Evolutionary conservation across 2,329 filamentous ascomycete genomes (phyloP), one percentile per base, ranked within the genome.

Genomic region (Pseudogymnoascus sp.): DNA sequence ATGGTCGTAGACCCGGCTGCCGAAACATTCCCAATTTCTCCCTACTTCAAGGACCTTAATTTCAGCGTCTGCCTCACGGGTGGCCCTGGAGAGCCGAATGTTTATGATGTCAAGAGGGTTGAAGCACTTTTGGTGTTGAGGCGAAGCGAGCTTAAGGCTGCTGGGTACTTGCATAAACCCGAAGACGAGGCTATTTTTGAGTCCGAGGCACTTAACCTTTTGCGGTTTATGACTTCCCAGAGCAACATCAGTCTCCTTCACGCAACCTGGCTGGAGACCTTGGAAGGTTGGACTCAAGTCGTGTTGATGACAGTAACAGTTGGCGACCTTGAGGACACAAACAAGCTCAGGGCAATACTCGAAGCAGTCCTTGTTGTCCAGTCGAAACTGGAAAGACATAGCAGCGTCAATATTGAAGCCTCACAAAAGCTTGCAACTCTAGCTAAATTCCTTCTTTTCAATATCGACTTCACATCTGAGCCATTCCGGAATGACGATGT

Each of bases 301-400:
- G 76, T 96, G 54, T 84, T 91, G 59, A 85, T 97, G 20, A 89
- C 96, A 75, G 81, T 96, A 18, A 88, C 91, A 67, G 86, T 84
- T 61, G 91, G 90, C 66, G 88, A 94, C 60, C 88, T 96, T 70
- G 88, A 89, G 62, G 82, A 84, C 60, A 83, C 83, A 1, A 83
- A 82, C 30, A 87, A 87, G 69, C 86, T 86, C 4, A 84, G 88
- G 0, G 92, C 97, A 71, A 86, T 96, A 61, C 76, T 97, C 9
- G 91, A 96, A 71, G 87, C 89, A 0, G 79, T 99, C 4, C 92
- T 97, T 70, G 83, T 93, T 12, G 89, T 95, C 57, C 79, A 97
- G 6, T 92, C 94, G 0, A 95, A 91, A 65, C 81, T 99, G 11
- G 93, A 97, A 70, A 81, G 81, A 16, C 88, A 89, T 58, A 85